Base-by-base conservation (phyloP, 148 eudicot species). In the Polygonum aviculare region DNA sequence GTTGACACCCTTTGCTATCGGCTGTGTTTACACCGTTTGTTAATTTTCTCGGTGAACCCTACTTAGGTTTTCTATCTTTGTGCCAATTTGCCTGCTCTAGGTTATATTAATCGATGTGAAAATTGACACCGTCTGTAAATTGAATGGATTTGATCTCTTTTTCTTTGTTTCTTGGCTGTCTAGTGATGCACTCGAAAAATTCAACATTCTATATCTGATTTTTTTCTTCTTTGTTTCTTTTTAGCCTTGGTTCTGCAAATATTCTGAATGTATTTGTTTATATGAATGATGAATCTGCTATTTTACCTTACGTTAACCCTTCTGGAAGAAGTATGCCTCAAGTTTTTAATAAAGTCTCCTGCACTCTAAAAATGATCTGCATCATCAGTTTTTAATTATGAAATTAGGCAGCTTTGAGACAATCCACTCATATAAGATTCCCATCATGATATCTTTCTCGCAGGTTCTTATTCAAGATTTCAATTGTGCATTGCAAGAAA, bases 401-500 rank as follows among this genome's bases (percentile, higher is more conserved):
- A 36, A 15, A 41, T 41, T 38, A 2, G 26, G 44, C 9, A 48
- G 45, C 48, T 22, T 41, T 4, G 67, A 10, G 22, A 19, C 22
- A 57, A 57, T 57, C 63, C 19, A 15, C 36, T 21, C 15, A 60
- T 26, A 26, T 67, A 15, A 67, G 44, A 16, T 77, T 7, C 7
- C 40, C 11, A 36, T 9, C 19, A 36, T 19, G 55, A 9, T 41
- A 22, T 77, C 78, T 77, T 76, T 80, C 19, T 76, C 22, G 16
- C 79, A 95, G 99, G 97, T 85, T 79, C 98, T 92, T 49, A 74
- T 91, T 81, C 97, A 88, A 80, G 99, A 95, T 84, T 95, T 89
- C 79, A 95, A 95, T 69, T 95, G 99, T 84, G 99, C 99, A 48
- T 78, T 95, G 84, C 99, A 93, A 87, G 99, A 95, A 81, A 95